Evolutionary conservation across 768 basidiomycete genomes (phyloP).

Genomic region (Russula earlei): DNA sequence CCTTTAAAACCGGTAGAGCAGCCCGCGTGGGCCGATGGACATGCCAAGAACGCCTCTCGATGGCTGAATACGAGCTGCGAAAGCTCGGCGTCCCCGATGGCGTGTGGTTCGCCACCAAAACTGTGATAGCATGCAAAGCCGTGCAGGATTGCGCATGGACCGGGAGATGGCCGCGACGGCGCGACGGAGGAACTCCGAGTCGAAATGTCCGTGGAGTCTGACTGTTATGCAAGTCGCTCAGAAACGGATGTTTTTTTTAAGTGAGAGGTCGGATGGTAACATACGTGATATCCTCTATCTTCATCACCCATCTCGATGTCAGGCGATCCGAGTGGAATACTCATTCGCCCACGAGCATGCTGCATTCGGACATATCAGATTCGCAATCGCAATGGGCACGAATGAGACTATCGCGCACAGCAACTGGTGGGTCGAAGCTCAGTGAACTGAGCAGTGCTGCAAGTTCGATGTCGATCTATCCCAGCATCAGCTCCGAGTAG

Average conservation of each 20-base stretch:
- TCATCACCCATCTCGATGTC: constrained; percentile 8
- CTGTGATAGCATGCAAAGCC: constrained; percentile 4
- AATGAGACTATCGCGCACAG: background rate
- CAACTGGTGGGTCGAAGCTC: constrained; percentile 2
- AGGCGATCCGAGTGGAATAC: background rate
- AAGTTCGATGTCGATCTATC: constrained; percentile 14
- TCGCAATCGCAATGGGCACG: background rate
- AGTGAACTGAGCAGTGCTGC: constrained; percentile 13
- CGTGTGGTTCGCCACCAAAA: background rate
- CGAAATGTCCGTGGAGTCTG: constrained; percentile 5
- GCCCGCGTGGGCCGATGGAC: constrained; percentile 8
- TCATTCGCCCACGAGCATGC: background rate
- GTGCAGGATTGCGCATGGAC: constrained; percentile 9
- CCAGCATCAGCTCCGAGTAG: background rate
- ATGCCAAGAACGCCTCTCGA: constrained; percentile 12
- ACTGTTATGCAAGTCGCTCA: background rate
- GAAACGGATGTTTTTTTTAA: too few species aligned
- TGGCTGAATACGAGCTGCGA: constrained; percentile 12
- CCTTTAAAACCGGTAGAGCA: constrained; percentile 8
- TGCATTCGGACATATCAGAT: background rate
- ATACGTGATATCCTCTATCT: constrained; percentile 8
- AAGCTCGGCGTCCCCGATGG: constrained; percentile 5
- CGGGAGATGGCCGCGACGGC: background rate
- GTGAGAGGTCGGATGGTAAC: background rate
- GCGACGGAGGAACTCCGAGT: background rate